These are phyloP conservation scores for Sextonia rubra DNA, from an alignment of 164 flowering plant species.

Conservation along the genomic window DNA sequence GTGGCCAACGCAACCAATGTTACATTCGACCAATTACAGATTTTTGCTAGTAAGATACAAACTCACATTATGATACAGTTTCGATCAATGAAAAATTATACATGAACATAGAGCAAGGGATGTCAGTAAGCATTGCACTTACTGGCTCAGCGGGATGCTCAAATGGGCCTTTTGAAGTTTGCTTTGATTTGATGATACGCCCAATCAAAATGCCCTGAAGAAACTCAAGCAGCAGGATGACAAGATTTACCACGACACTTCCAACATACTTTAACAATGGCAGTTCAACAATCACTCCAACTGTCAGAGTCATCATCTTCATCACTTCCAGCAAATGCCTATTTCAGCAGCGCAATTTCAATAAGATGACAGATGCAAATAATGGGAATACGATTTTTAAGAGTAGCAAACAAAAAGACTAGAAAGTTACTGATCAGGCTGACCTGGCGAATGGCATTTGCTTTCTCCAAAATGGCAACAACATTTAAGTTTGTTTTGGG, in stretches of 20 bases:
- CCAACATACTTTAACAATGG: neutral
- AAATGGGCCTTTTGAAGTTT: neutral
- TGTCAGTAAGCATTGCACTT: neutral
- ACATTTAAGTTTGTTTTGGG: conserved; percentile 84
- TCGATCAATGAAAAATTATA: conserved; percentile 11
- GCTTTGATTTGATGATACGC: neutral
- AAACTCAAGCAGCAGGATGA: neutral
- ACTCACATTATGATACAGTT: conserved; percentile 10
- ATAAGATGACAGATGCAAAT: neutral
- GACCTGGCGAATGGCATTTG: conserved; percentile 95
- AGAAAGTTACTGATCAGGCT: neutral
- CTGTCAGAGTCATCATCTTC: conserved; percentile 73
- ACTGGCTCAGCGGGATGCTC: neutral
- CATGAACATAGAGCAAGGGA: neutral
- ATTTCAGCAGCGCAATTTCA: conserved; percentile 1
- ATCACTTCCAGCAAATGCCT: conserved; percentile 91
- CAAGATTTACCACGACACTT: neutral
- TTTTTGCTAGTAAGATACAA: conserved; percentile 15
- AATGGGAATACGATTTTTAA: neutral
- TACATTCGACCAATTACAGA: neutral
- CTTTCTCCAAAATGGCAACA: conserved; percentile 96
- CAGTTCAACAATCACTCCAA: conserved; percentile 76
- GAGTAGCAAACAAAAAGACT: neutral
- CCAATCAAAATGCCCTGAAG: neutral
- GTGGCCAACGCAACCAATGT: neutral